These are phyloP conservation scores for Verticillium nubilum DNA, from an alignment of 2,329 filamentous ascomycete genomes.

Conservation along the genomic window DNA sequence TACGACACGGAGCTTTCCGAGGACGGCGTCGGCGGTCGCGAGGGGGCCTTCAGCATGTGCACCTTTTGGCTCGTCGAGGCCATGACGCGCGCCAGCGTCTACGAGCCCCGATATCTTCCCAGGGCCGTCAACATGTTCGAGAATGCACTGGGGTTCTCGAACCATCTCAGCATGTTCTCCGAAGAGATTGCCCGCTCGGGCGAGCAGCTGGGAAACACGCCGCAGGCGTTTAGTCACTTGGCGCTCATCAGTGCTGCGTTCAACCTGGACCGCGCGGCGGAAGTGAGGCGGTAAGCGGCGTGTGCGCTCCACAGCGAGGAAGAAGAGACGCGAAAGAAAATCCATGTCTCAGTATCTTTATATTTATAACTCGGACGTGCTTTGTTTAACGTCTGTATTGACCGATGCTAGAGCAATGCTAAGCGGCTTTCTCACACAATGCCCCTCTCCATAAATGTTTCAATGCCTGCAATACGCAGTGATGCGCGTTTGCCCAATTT, in stretches of 20 bases:
- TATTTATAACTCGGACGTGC: too few species aligned
- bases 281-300: conserved; percentile 14
- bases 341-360: too few species aligned
- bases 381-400: background rate
- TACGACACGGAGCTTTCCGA: conserved; percentile 66
- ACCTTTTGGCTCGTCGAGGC: conserved; percentile 81
- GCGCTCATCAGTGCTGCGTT: conserved; percentile 73
- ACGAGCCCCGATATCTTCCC: conserved; percentile 58
- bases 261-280: conserved; percentile 57
- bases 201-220: conserved; percentile 74
- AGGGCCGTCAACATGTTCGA: conserved; percentile 67
- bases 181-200: conserved; percentile 72
- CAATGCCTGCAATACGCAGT: background rate
- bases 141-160: conserved; percentile 71
- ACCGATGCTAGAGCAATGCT: background rate
- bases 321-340: too few species aligned
- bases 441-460: background rate
- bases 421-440: background rate
- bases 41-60: conserved; percentile 77
- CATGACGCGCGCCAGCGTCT: conserved; percentile 61
- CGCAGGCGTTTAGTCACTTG: conserved; percentile 73
- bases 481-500: background rate
- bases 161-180: conserved; percentile 73
- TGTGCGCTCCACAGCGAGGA: background rate
- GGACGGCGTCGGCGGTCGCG: conserved; percentile 67